Base-by-base conservation (phyloP, 202 grass and related monocot species). In the Sporobolus alterniflorus region DNA sequence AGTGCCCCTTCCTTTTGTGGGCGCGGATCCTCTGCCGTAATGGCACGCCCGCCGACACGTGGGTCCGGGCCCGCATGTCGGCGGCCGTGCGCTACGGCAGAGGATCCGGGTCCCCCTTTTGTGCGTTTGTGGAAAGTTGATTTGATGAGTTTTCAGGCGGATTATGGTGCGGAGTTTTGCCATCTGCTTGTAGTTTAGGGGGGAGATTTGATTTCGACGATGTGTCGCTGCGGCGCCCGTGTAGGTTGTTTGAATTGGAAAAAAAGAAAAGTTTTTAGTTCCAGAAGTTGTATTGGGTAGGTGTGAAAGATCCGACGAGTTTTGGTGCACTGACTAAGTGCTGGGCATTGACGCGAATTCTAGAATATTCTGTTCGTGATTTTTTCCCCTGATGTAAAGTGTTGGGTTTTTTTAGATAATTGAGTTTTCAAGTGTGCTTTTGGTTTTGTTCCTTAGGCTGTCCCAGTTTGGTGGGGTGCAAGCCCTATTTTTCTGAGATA, bases 381-480 rank as follows among this genome's bases (percentile, higher is more conserved):
- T 59, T n/a, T 24, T 7, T 30, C 48, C 16, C 60, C 50, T 42
- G 46, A 65, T 13, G 6, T 9, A 56, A 60, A 30, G 10, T 59
- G 29, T 46, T n/a, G 11, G 71, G 72, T 41, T 24, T 13, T 57
- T 66, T 56, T 32, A 6, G 2, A 17, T 4, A 39, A 28, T 59
- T 80, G 24, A 9, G 29, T 32, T 60, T 81, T 59, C 25, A 30
- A 40, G n/a, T n/a, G 20, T 60, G 9, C 56, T 69, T 76, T 56
- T 25, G 1, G 25, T 34, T 69, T 57, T 51, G 48, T 60, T 49
- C 29, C 14, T 67, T 26, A 20, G 25, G 76, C 42, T 68, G 32
- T n/a, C 50, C 24, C 54, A 64, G 64, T 81, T 76, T 39, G 51
- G 43, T 75, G 55, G 47, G 77, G 42, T 21, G 0, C 60, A 63